phyloP scores from a whole-genome alignment of 305 asterid genomes.

The Fraxinus sp. region DNA sequence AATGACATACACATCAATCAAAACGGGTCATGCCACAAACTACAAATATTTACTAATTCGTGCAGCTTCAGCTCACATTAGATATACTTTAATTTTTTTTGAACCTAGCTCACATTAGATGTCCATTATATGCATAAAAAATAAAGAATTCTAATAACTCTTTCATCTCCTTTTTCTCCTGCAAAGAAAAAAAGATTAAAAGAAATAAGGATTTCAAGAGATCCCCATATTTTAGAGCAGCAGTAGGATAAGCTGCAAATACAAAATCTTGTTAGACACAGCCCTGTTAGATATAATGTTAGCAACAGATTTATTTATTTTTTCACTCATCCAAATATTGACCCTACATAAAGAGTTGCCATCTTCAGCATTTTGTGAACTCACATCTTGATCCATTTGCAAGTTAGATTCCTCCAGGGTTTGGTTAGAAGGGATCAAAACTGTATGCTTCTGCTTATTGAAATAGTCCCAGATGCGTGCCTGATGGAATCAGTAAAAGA shows the following conservation, averaged over 20 bases:
- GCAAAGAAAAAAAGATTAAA: not conserved
- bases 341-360: conserved; percentile 5
- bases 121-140: not conserved
- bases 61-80: not conserved
- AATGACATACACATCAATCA: not conserved
- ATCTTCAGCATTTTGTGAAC: conserved; percentile 26
- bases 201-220: not conserved
- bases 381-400: conserved; percentile 89
- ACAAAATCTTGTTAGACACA: not conserved
- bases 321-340: conserved; percentile 3
- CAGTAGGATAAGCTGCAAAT: not conserved
- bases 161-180: not conserved
- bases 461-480: conserved; percentile 80
- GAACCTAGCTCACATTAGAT: not conserved
- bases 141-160: not conserved
- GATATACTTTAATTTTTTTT: not conserved
- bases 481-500: conserved; percentile 37
- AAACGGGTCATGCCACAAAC: not conserved
- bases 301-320: not conserved
- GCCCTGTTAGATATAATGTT: not conserved
- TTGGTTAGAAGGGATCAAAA: conserved; percentile 50
- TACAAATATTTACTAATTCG: not conserved
- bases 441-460: conserved; percentile 53
- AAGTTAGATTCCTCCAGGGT: conserved; percentile 69
- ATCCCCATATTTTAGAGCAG: not conserved